These are phyloP conservation scores for Lepraria neglecta DNA, from an alignment of 495 filamentous ascomycete species.

Conservation along the genomic window DNA sequence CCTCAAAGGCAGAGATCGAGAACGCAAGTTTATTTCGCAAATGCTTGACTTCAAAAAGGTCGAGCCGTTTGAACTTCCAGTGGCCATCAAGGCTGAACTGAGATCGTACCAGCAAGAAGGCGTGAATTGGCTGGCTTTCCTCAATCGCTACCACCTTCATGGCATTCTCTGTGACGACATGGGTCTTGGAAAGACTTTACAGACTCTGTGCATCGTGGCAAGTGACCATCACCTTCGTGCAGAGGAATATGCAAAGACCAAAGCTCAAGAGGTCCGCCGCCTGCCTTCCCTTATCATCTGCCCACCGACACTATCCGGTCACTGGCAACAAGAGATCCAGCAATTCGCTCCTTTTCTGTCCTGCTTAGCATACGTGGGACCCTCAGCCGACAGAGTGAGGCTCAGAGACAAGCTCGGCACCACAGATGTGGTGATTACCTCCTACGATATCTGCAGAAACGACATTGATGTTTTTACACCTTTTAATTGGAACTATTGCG, in stretches of 20 bases:
- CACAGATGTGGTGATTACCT: constrained; percentile 91
- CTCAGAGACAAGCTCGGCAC: constrained; percentile 59
- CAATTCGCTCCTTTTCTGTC: constrained; percentile 90
- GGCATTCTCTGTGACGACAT: constrained; percentile 99
- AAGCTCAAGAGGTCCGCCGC: constrained; percentile 64
- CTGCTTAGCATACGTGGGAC: constrained; percentile 82
- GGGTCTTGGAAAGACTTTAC: constrained; percentile 95
- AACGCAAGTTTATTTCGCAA: constrained; percentile 93
- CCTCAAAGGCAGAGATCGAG: constrained; percentile 80
- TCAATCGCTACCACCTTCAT: constrained; percentile 95
- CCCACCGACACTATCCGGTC: constrained; percentile 92
- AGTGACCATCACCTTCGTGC: constrained; percentile 92
- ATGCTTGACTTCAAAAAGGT: constrained; percentile 95
- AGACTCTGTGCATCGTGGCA: constrained; percentile 95
- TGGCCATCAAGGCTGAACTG: constrained; percentile 91
- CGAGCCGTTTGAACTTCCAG: constrained; percentile 86
- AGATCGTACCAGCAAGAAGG: constrained; percentile 97
- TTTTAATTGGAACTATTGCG: constrained; percentile 92
- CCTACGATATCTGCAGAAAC: constrained; percentile 94
- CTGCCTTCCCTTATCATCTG: constrained; percentile 92
- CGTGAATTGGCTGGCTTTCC: constrained; percentile 97
- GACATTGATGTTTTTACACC: constrained; percentile 78
- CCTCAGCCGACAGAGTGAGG: constrained; percentile 67
- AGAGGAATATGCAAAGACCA: constrained; percentile 78
- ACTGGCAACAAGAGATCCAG: constrained; percentile 97